Conservation (phyloP, 345 rosid species). For the Firmiana major region DNA sequence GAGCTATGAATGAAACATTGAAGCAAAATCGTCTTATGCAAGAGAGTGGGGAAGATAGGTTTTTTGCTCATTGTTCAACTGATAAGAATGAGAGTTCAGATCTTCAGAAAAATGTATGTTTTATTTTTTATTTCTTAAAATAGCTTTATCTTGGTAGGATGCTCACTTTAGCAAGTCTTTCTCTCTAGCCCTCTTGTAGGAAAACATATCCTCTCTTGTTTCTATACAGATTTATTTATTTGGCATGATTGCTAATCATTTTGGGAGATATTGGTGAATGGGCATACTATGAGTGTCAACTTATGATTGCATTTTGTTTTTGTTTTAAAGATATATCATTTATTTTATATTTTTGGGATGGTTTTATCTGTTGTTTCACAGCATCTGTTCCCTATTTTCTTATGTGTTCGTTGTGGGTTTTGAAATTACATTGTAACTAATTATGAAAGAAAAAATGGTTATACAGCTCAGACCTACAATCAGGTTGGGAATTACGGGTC, state of each 20-base stretch:
- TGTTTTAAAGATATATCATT: not conserved
- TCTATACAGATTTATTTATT: not conserved
- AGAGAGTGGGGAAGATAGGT: slow-evolving; percentile 52
- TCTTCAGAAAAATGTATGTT: slow-evolving; percentile 59
- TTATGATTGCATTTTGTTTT: not conserved
- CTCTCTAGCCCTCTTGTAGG: not conserved
- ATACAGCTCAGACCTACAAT: not conserved
- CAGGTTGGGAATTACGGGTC: not conserved
- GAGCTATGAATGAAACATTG: slow-evolving; percentile 90
- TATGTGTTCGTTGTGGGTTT: not conserved
- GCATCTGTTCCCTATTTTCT: not conserved
- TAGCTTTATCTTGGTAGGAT: not conserved
- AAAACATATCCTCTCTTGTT: not conserved
- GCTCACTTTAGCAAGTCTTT: not conserved
- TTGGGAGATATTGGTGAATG: not conserved
- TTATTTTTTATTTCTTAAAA: too few species aligned
- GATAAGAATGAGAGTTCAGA: slow-evolving; percentile 40
- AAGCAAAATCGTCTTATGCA: slow-evolving; percentile 82
- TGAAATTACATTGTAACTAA: not conserved
- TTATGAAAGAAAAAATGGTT: not conserved
- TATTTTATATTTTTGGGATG: not conserved
- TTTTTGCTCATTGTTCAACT: slow-evolving; percentile 44
- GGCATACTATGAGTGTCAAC: not conserved
- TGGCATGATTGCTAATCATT: not conserved
- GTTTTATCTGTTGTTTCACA: not conserved